A percentile compares a stretch with the other conserved stretches of the same genome.
phyloP scores from a whole-genome alignment of 805 yeast species.

The Metschnikowia amazonensis region DNA sequence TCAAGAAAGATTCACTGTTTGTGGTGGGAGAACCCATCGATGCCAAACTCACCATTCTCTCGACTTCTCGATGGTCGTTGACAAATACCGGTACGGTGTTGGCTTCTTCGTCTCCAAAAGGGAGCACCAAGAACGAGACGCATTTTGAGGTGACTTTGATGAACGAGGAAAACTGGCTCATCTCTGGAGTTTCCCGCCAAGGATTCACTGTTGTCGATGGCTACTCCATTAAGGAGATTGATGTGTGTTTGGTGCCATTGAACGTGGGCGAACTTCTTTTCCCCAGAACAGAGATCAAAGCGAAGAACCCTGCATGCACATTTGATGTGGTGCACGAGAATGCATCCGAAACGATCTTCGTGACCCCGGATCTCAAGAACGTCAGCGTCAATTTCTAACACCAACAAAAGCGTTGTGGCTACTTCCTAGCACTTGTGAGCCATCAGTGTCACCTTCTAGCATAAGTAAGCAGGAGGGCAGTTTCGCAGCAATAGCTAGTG shows the following conservation, averaged over 20 bases:
- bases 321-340: constrained; percentile 66
- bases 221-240: constrained; percentile 18
- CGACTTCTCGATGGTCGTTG: constrained; percentile 45
- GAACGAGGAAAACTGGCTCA: constrained; percentile 70
- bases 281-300: constrained; percentile 53
- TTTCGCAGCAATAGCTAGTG: constrained; percentile 5
- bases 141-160: constrained; percentile 46
- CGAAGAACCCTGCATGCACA: constrained; percentile 26
- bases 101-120: constrained; percentile 16
- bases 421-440: background rate
- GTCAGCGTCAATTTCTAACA: constrained; percentile 54
- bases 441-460: background rate
- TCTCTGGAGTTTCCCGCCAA: constrained; percentile 66
- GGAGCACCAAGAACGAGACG: constrained; percentile 8
- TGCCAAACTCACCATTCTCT: constrained; percentile 39
- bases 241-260: constrained; percentile 63
- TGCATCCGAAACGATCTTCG: constrained; percentile 63
- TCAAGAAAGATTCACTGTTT: constrained; percentile 36
- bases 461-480: background rate
- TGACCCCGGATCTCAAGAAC: constrained; percentile 66
- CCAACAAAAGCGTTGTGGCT: background rate
- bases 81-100: constrained; percentile 1
- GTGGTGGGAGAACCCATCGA: constrained; percentile 63
- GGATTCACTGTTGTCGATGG: constrained; percentile 38
- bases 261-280: constrained; percentile 67